Conservation (phyloP, 495 filamentous ascomycete genomes). For the Umbilicaria muhlenbergii region DNA sequence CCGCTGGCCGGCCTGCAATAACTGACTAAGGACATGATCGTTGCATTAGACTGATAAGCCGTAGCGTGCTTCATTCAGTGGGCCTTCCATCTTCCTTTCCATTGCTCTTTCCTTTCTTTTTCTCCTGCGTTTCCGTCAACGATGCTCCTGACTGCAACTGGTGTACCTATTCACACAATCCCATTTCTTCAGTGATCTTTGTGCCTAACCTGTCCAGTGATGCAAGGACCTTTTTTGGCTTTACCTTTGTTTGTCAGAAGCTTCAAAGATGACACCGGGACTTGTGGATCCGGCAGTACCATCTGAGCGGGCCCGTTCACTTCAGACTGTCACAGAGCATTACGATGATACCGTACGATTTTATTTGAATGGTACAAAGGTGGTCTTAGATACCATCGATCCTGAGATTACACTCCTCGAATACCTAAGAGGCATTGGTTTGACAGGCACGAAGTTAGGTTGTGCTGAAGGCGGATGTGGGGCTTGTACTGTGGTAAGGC, state of each 20-base stretch:
- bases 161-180: conserved; percentile 8
- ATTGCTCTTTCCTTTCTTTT: too few relatives aligned
- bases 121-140: too few relatives aligned
- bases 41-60: too few relatives aligned
- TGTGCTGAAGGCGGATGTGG: conserved; percentile 96
- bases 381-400: conserved; percentile 66
- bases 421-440: conserved; percentile 76
- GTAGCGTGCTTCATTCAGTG: too few relatives aligned
- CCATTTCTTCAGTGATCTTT: background rate
- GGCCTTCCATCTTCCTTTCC: too few relatives aligned
- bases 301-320: conserved; percentile 23
- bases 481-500: conserved; percentile 77
- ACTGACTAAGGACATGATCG: too few relatives aligned
- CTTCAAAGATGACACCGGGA: conserved; percentile 41
- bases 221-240: too few relatives aligned
- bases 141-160: conserved; percentile 10
- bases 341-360: conserved; percentile 64
- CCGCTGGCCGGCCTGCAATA: too few relatives aligned
- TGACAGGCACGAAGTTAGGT: conserved; percentile 61
- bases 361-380: conserved; percentile 91
- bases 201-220: too few relatives aligned
- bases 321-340: conserved; percentile 40
- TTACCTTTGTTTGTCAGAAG: background rate
- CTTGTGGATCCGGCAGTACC: conserved; percentile 31
- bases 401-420: conserved; percentile 88